phyloP scores from a whole-genome alignment of 495 filamentous ascomycete genomes.

The Jackrogersella minutella region DNA sequence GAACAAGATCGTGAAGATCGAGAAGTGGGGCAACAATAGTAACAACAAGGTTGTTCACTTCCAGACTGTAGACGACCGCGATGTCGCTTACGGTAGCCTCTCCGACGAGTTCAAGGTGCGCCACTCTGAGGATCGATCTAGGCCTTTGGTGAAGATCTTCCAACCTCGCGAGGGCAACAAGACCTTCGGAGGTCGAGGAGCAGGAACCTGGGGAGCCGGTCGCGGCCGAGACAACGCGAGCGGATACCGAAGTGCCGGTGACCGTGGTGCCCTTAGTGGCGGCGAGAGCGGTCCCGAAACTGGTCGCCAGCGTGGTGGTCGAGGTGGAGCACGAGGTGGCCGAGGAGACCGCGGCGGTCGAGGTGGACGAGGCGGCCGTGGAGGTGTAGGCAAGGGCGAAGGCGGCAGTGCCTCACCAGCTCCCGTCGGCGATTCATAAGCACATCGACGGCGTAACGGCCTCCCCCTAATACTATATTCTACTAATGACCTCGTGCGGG shows the following conservation, averaged over 20 bases:
- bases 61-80: constrained; percentile 76
- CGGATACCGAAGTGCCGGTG: constrained; percentile 72
- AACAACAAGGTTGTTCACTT: constrained; percentile 85
- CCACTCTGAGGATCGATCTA: constrained; percentile 68
- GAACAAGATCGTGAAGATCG: constrained; percentile 77
- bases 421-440: constrained; percentile 60
- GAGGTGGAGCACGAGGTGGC: constrained; percentile 66
- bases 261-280: constrained; percentile 52
- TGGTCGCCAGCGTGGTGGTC: constrained; percentile 68
- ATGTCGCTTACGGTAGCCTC: constrained; percentile 73
- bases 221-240: constrained; percentile 64
- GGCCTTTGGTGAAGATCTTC: constrained; percentile 83
- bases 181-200: constrained; percentile 60
- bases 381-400: constrained; percentile 66
- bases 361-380: constrained; percentile 65
- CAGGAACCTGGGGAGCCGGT: constrained; percentile 79
- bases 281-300: constrained; percentile 83
- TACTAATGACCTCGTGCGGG: constrained; percentile 45
- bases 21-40: constrained; percentile 73
- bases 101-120: constrained; percentile 76
- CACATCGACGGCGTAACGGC: constrained; percentile 20
- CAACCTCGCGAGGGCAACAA: constrained; percentile 64
- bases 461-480: constrained; percentile 18
- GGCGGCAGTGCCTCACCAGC: constrained; percentile 58
- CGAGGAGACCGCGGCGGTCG: constrained; percentile 62